Evolutionary conservation across 164 flowering plant species (phyloP).

Genomic region (Macadamia integrifolia): DNA sequence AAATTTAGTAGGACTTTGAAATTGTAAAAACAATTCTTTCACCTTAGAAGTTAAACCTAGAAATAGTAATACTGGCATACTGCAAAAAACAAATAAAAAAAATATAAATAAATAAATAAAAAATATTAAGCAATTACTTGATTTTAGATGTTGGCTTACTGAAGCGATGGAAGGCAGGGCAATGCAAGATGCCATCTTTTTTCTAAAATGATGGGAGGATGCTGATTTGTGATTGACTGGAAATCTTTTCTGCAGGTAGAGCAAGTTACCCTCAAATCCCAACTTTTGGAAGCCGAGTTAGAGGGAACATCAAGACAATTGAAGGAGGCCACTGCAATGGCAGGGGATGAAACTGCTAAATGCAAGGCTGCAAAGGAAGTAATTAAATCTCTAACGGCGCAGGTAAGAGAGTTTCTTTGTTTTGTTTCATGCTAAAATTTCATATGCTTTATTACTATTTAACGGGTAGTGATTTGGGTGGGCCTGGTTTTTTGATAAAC

Average conservation of each 20-base stretch:
- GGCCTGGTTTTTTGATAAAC: no score
- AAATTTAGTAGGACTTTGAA: no score
- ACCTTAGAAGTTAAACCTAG: no score
- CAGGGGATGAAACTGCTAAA: conserved; percentile 74
- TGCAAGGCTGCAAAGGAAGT: conserved; percentile 81
- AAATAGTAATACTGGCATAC: no score
- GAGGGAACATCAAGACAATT: conserved; percentile 54
- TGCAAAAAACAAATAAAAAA: no score
- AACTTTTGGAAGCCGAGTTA: conserved; percentile 68
- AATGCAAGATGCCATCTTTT: background rate
- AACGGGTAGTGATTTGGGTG: no score
- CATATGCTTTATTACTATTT: background rate
- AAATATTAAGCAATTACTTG: no score
- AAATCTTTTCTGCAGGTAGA: conserved; percentile 48
- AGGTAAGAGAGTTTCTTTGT: conserved; percentile 38
- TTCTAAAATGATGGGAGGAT: background rate
- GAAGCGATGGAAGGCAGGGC: no score
- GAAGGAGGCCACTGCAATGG: conserved; percentile 50
- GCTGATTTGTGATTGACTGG: background rate
- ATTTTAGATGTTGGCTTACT: background rate
- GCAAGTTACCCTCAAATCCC: conserved; percentile 52
- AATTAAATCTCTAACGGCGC: conserved; percentile 67
- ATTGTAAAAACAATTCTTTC: no score
- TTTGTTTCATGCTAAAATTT: background rate
- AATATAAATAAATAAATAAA: no score